Evolutionary conservation across 2,329 filamentous ascomycete species (phyloP).

Genomic region (Paraphaeosphaeria minitans): DNA sequence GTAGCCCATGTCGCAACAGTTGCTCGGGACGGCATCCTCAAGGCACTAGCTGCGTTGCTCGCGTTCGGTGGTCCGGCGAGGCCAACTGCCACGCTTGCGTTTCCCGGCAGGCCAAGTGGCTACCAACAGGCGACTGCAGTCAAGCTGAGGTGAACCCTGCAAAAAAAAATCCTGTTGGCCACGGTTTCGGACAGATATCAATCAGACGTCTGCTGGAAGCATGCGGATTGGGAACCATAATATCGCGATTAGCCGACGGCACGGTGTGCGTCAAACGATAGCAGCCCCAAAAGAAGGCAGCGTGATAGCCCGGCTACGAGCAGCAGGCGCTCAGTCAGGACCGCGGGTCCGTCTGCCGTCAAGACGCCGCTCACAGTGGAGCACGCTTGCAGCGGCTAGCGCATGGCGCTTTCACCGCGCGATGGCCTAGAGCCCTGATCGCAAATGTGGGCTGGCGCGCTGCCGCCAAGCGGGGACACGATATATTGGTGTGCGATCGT

Average conservation of each 20-base stretch:
- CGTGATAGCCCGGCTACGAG: slow-evolving; percentile 35
- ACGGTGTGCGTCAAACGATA: slow-evolving; percentile 21
- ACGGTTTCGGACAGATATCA: slow-evolving; percentile 22
- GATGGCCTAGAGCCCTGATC: slow-evolving; percentile 47
- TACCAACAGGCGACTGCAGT: slow-evolving; percentile 16
- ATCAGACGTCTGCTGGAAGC: slow-evolving; percentile 11
- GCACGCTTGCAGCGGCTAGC: slow-evolving; percentile 47
- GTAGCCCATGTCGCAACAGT: slow-evolving; percentile 22
- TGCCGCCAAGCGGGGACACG: slow-evolving; percentile 37
- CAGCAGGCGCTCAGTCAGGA: slow-evolving; percentile 29
- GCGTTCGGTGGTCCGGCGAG: slow-evolving; percentile 13
- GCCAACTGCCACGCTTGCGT: slow-evolving; percentile 5
- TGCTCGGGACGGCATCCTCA: slow-evolving; percentile 19
- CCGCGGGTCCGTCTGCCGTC: slow-evolving; percentile 35
- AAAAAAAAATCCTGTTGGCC: slow-evolving; percentile 28
- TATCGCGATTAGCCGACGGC: slow-evolving; percentile 44
- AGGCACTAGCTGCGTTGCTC: slow-evolving; percentile 11
- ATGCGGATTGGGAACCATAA: slow-evolving; percentile 28
- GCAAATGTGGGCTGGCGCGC: slow-evolving; percentile 41
- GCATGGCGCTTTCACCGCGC: slow-evolving; percentile 37
- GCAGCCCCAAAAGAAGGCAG: slow-evolving; percentile 27
- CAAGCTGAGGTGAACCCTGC: slow-evolving; percentile 12
- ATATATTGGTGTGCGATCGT: slow-evolving; percentile 47
- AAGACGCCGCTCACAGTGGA: slow-evolving; percentile 19
- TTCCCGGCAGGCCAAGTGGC: background rate